Conservation (phyloP, 208 protist genomes). For the Leishmania tropica region DNA sequence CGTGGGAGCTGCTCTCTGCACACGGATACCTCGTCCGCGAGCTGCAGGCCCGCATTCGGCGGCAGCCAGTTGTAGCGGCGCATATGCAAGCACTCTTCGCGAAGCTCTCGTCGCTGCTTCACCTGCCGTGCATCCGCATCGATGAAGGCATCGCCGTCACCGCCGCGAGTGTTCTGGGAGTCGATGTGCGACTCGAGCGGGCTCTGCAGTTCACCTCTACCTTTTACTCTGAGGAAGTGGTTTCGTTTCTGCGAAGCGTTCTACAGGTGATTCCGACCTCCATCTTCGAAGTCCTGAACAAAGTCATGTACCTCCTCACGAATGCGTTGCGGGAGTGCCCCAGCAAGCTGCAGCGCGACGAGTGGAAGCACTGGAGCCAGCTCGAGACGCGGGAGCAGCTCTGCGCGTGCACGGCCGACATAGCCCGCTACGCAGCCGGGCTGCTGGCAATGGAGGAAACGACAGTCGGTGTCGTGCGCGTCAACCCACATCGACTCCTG, state of each 20-base stretch:
- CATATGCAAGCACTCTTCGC: conserved; percentile 97
- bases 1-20: conserved; percentile 93
- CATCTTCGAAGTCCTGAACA: conserved; percentile 95
- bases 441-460: conserved; percentile 98
- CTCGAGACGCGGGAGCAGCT: conserved; percentile 89
- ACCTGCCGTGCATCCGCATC: conserved; percentile 95
- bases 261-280: conserved; percentile 96
- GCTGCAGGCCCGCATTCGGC: conserved; percentile 95
- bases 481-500: conserved; percentile 96
- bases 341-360: conserved; percentile 61
- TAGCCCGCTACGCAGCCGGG: conserved; percentile 95
- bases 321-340: conserved; percentile 75
- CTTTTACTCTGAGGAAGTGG: conserved; percentile 94
- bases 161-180: conserved; percentile 32
- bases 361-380: conserved; percentile 90
- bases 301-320: conserved; percentile 95
- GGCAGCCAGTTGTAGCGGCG: conserved; percentile 89
- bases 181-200: conserved; percentile 51
- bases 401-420: conserved; percentile 88
- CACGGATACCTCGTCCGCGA: conserved; percentile 86
- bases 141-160: conserved; percentile 53
- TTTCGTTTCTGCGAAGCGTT: conserved; percentile 93
- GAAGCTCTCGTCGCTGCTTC: conserved; percentile 96
- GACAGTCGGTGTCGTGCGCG: conserved; percentile 96
- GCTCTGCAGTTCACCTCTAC: conserved; percentile 92